A percentile compares a stretch with the other conserved stretches of the same genome.
phyloP scores from a whole-genome alignment of 1,284 basidiomycete species.

The Ganoderma meredithae region DNA sequence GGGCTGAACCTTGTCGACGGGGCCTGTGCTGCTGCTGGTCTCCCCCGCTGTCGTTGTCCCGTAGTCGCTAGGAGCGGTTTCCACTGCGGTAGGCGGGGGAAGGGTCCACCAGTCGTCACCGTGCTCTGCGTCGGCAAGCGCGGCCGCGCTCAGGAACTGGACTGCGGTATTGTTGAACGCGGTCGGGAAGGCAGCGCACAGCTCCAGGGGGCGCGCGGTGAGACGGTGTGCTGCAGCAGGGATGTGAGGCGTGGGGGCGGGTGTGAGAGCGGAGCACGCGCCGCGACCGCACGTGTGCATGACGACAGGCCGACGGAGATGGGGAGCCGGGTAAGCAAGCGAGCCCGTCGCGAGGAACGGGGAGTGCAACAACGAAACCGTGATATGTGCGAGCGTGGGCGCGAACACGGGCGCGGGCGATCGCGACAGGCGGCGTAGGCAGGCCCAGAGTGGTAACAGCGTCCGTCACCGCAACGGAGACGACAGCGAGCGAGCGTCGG shows the following conservation, averaged over 20 bases:
- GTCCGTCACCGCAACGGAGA: background rate
- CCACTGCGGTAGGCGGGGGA: constrained; percentile 20
- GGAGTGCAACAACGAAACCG: constrained; percentile 10
- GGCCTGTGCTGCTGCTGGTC: background rate
- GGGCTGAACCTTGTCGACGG: background rate
- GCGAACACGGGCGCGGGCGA: background rate
- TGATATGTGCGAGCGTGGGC: background rate
- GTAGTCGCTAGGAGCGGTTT: constrained; percentile 1
- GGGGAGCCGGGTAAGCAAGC: constrained; percentile 4
- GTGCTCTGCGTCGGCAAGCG: constrained; percentile 24
- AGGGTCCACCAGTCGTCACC: constrained; percentile 43
- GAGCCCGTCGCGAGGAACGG: constrained; percentile 1
- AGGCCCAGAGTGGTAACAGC: constrained; percentile 14
- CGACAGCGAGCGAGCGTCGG: background rate
- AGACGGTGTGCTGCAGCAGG: constrained; percentile 52
- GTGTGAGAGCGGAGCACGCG: background rate
- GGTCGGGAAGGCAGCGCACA: constrained; percentile 55
- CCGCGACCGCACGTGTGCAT: background rate
- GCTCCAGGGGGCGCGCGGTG: constrained; percentile 54
- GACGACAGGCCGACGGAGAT: background rate
- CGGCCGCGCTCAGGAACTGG: constrained; percentile 51
- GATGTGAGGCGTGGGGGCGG: background rate
- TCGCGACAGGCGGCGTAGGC: constrained; percentile 5
- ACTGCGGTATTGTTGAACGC: constrained; percentile 76
- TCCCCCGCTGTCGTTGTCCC: background rate